Percentiles rank a stretch among this genome's conserved stretches.
phyloP scores from a whole-genome alignment of 176 grass and related monocot genomes.

The Thalia dealbata region DNA sequence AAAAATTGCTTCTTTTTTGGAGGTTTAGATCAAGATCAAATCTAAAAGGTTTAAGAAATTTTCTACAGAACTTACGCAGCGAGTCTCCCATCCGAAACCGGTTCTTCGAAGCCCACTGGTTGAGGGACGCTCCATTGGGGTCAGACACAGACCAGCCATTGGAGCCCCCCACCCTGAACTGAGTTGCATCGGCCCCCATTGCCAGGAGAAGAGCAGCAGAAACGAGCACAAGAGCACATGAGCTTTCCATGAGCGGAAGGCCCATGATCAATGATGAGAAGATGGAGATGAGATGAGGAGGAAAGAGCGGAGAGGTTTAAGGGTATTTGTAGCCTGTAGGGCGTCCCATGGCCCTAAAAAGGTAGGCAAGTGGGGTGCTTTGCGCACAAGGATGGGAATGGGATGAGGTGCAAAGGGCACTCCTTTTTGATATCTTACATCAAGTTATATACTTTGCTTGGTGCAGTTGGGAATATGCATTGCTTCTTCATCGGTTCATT shows the following conservation, averaged over 20 bases:
- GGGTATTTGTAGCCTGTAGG: slow-evolving; percentile 5
- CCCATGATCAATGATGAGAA: background rate
- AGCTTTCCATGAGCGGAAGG: slow-evolving; percentile 21
- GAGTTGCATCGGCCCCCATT: slow-evolving; percentile 27
- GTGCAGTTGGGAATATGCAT: slow-evolving; percentile 6
- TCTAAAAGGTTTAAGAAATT: no score
- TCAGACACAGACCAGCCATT: slow-evolving; percentile 43
- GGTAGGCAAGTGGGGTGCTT: background rate
- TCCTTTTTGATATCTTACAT: background rate
- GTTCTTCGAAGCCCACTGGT: slow-evolving; percentile 34
- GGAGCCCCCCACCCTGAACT: slow-evolving; percentile 50
- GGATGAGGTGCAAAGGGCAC: slow-evolving; percentile 4
- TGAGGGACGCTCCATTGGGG: slow-evolving; percentile 28
- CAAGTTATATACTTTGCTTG: slow-evolving; percentile 18
- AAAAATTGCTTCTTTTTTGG: no score
- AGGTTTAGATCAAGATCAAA: no score
- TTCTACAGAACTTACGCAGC: slow-evolving; percentile 36
- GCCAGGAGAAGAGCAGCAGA: slow-evolving; percentile 17
- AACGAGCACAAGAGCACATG: background rate
- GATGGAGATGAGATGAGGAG: background rate
- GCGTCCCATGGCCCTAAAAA: background rate
- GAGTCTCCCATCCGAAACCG: slow-evolving; percentile 54
- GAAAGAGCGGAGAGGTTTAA: background rate
- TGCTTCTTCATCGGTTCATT: slow-evolving; percentile 5
- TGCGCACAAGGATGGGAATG: slow-evolving; percentile 9